Conservation (phyloP, 2,329 filamentous ascomycete species). For the Catunica adiposa region DNA sequence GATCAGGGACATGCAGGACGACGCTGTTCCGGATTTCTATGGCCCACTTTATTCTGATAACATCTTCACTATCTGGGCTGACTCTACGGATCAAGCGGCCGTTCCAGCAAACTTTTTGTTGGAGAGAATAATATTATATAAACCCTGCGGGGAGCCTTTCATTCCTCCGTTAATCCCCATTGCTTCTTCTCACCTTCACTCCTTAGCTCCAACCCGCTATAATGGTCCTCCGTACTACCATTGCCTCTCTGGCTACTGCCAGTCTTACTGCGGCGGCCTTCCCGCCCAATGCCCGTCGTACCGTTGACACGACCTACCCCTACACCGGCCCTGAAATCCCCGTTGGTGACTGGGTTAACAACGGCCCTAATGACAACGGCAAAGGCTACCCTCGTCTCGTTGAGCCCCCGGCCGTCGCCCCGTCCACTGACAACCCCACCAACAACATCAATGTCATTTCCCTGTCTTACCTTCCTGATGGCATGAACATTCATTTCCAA, state of each 20-base stretch:
- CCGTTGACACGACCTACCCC: constrained; percentile 27
- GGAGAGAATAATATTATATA: not conserved
- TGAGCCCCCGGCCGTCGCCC: constrained; percentile 33
- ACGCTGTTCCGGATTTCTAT: not conserved
- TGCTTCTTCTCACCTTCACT: not conserved
- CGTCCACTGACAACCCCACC: constrained; percentile 25
- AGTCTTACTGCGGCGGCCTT: not conserved
- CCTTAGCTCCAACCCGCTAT: not conserved
- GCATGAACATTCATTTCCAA: constrained; percentile 37
- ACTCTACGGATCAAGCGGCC: not conserved
- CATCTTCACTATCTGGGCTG: not conserved
- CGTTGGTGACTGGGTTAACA: constrained; percentile 34
- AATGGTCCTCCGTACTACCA: not conserved
- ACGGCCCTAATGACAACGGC: constrained; percentile 33
- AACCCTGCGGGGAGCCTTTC: not conserved
- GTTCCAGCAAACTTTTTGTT: not conserved
- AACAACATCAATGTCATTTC: constrained; percentile 39
- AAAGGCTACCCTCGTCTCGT: constrained; percentile 34
- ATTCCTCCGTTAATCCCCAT: not conserved
- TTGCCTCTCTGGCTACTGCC: not conserved
- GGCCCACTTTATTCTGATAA: not conserved
- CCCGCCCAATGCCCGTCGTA: constrained; percentile 10
- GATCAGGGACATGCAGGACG: not conserved
- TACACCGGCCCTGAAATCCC: constrained; percentile 33
- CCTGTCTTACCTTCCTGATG: constrained; percentile 29